A percentile compares a stretch with the other conserved stretches of the same genome.
These are phyloP conservation scores for Vanilla planifolia DNA, from an alignment of 106 monocot species.

Conservation along the genomic window DNA sequence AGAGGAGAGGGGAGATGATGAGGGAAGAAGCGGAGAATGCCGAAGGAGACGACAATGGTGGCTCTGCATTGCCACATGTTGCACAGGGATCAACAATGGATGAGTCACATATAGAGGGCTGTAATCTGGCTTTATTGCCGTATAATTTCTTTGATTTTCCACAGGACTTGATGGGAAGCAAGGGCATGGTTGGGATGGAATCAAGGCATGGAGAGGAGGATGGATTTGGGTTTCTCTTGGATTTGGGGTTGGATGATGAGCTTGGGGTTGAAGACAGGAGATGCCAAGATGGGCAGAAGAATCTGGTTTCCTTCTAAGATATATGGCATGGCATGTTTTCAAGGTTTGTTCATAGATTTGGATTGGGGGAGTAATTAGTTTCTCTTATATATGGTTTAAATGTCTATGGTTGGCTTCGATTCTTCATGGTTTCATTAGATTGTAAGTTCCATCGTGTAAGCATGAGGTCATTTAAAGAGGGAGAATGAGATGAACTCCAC, in stretches of 20 bases:
- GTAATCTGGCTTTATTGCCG: slow-evolving; percentile 9
- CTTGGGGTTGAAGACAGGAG: not conserved
- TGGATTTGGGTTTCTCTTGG: slow-evolving; percentile 8
- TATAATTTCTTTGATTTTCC: slow-evolving; percentile 15
- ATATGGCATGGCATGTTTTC: too few species aligned
- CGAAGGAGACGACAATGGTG: not conserved
- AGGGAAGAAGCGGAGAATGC: not conserved
- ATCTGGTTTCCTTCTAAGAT: not conserved
- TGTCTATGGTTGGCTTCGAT: too few species aligned
- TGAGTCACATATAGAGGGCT: slow-evolving; percentile 4
- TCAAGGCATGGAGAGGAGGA: not conserved
- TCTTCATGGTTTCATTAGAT: too few species aligned
- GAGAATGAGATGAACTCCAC: too few species aligned
- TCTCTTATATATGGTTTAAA: too few species aligned
- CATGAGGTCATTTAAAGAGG: too few species aligned
- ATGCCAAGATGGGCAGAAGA: slow-evolving; percentile 1
- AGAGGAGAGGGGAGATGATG: slow-evolving; percentile 21
- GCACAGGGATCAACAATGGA: too few species aligned
- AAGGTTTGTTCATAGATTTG: not conserved
- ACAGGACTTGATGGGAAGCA: not conserved
- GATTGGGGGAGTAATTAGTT: not conserved
- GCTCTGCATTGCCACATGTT: too few species aligned
- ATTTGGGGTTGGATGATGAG: slow-evolving; percentile 3
- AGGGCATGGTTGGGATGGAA: slow-evolving; percentile 3
- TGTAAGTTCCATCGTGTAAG: too few species aligned